These are phyloP conservation scores for Sindora glabra DNA, from an alignment of 306 rosid genomes.

Conservation along the genomic window DNA sequence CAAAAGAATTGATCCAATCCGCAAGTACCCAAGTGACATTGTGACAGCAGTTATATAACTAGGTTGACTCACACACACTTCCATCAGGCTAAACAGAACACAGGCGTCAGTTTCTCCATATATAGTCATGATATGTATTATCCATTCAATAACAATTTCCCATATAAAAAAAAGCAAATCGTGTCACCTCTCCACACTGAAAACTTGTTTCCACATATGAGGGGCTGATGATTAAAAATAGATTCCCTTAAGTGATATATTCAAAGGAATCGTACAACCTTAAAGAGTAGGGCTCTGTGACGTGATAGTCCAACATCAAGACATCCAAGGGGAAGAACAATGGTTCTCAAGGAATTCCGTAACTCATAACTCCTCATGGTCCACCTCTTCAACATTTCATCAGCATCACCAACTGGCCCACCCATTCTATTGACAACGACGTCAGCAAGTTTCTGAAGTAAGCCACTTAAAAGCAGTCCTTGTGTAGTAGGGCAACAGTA, in stretches of 20 bases:
- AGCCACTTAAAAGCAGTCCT: constrained; percentile 61
- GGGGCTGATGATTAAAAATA: too few relatives aligned
- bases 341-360: constrained; percentile 48
- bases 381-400: constrained; percentile 72
- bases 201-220: too few relatives aligned
- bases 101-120: not conserved
- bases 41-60: too few relatives aligned
- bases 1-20: constrained; percentile 7
- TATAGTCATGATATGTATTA: not conserved
- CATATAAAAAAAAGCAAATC: too few relatives aligned
- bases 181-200: too few relatives aligned
- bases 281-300: constrained; percentile 93
- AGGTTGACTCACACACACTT: not conserved
- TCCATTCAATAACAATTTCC: not conserved
- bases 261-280: constrained; percentile 47
- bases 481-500: constrained; percentile 49
- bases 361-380: constrained; percentile 63
- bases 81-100: not conserved
- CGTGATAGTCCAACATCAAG: constrained; percentile 98
- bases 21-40: too few relatives aligned
- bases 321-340: constrained; percentile 75
- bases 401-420: constrained; percentile 86
- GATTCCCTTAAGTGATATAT: not conserved
- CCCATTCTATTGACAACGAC: constrained; percentile 92
- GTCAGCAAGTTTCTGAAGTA: constrained; percentile 84